Base-by-base conservation (phyloP, 352 stramenopile genomes). In the Chrysophaeum taylorii region DNA sequence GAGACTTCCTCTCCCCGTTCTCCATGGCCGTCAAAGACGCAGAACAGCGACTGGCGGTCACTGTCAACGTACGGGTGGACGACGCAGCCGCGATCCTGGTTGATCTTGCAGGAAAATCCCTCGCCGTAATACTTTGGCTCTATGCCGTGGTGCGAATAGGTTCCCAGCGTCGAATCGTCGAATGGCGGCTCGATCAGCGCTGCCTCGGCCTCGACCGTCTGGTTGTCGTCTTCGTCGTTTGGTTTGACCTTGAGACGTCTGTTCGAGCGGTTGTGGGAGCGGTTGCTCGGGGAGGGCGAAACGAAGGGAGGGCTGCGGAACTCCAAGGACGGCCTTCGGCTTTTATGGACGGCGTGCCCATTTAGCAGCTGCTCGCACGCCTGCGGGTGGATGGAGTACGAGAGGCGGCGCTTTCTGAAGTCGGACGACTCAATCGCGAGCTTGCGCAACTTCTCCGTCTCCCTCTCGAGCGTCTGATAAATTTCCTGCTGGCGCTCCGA, bases 61-160 rank as follows among this genome's bases (percentile, higher is more conserved):
- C 77, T 57, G 9, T 63, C 63, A 52, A 63, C 77, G 68, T 76
- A 83, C 12, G 78, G 78, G 67, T 79, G 79, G 0, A 81, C 76
- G n/a, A 81, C 70, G 70, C 72, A 77, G 62, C 78, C 78, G 38
- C 78, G 60, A 68, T 83, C 78, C 73, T 83, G 78, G 42, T 83
- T 83, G 48, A 82, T 83, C 69, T 83, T 83, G 33, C 76, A 71
- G 21, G 69, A 62, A 14, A 78, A 68, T 18, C 75, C 77, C 0
- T 64, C 54, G 27, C 75, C 68, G 54, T 45, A 42, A 45, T 72
- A 76, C 43, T 45, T 69, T n/a, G 78, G 78, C 52, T 83, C 78
- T 27, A 83, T 75, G 27, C 78, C 78, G 69, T 83, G 78, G 62
- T 77, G 82, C 0, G 67, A 77, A 68, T 73, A 82, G 53, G 76